Conservation (phyloP, 2,329 filamentous ascomycete genomes). For the Aspergillus alliaceus region DNA sequence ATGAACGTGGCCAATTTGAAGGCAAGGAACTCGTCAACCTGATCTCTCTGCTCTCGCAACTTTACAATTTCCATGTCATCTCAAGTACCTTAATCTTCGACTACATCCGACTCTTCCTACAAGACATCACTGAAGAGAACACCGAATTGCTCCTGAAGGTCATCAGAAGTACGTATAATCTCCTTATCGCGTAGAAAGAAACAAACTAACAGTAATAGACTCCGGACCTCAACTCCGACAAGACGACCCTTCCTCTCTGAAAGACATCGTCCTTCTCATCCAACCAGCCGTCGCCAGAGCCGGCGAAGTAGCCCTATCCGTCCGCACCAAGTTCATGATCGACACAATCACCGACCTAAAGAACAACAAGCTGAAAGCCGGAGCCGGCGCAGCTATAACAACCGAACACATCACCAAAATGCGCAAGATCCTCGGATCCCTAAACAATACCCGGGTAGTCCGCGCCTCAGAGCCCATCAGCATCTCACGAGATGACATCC, state of each 20-base stretch:
- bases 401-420: constrained; percentile 84
- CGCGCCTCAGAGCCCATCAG: constrained; percentile 80
- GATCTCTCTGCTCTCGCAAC: constrained; percentile 76
- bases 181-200: neutral
- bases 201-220: constrained; percentile 38
- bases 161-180: constrained; percentile 59
- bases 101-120: constrained; percentile 77
- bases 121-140: constrained; percentile 76
- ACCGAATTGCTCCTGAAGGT: constrained; percentile 85
- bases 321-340: constrained; percentile 95
- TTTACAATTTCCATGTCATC: constrained; percentile 91
- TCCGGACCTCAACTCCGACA: constrained; percentile 80
- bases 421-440: constrained; percentile 79
- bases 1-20: constrained; percentile 37
- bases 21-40: constrained; percentile 72
- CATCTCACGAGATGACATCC: constrained; percentile 78
- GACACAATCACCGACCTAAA: constrained; percentile 93
- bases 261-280: constrained; percentile 81
- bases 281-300: constrained; percentile 68
- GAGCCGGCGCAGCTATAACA: constrained; percentile 67
- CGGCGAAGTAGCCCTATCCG: constrained; percentile 71
- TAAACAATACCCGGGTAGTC: constrained; percentile 64
- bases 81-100: constrained; percentile 84
- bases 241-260: constrained; percentile 84
- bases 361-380: constrained; percentile 84